phyloP scores from a whole-genome alignment of 2,329 filamentous ascomycete genomes.

The Ceratocystis colombiana region DNA sequence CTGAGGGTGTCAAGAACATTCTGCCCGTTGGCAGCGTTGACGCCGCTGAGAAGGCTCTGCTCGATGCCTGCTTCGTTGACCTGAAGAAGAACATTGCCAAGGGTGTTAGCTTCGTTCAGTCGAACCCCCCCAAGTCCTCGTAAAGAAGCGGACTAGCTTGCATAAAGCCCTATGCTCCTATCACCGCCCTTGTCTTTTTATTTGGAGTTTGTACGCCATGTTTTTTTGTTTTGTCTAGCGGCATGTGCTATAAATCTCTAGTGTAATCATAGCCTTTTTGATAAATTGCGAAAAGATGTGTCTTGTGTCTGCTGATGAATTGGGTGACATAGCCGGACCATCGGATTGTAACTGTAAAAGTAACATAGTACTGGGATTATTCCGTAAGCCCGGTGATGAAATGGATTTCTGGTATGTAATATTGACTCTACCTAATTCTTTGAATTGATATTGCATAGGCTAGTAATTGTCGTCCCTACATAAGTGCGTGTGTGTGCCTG shows the following conservation, averaged over 20 bases:
- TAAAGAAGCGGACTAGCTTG: slow-evolving; percentile 14
- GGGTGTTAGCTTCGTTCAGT: slow-evolving; percentile 54
- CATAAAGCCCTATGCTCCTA: not conserved
- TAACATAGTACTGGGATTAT: no score
- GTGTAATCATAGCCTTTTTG: slow-evolving; percentile 25
- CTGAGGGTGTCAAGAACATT: slow-evolving; percentile 92
- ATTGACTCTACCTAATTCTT: no score
- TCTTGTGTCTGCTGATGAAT: not conserved
- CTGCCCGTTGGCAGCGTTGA: slow-evolving; percentile 75
- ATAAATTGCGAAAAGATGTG: slow-evolving; percentile 6
- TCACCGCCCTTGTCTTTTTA: slow-evolving; percentile 13
- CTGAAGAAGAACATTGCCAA: slow-evolving; percentile 94
- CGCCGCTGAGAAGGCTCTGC: slow-evolving; percentile 75
- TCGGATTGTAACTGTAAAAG: no score
- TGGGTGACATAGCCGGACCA: not conserved
- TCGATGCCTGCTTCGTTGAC: slow-evolving; percentile 74
- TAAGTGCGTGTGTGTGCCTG: no score
- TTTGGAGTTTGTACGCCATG: slow-evolving; percentile 21
- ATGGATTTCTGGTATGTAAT: no score
- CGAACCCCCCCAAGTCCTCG: slow-evolving; percentile 25
- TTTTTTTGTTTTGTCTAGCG: slow-evolving; percentile 18
- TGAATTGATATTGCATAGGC: no score
- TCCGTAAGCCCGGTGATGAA: no score
- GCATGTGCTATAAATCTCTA: slow-evolving; percentile 19
- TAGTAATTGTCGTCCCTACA: no score